Conservation (phyloP, 2,329 filamentous ascomycete species). For the Colletotrichum magnum region DNA sequence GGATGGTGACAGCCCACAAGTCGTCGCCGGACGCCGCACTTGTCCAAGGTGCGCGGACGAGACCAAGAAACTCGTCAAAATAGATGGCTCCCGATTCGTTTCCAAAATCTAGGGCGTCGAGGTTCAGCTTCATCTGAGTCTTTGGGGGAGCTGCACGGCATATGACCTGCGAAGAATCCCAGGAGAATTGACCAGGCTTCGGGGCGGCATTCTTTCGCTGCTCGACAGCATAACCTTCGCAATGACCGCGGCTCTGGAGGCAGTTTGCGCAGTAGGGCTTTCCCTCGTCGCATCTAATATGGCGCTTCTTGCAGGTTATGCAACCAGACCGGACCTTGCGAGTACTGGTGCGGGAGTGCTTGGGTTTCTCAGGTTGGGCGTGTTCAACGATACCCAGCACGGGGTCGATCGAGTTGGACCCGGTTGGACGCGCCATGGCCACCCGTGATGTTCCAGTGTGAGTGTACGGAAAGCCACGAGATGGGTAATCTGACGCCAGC, state of each 20-base stretch:
- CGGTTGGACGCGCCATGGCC: not conserved
- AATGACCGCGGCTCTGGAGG: conserved; percentile 33
- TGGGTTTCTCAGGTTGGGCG: conserved; percentile 15
- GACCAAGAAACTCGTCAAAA: conserved; percentile 50
- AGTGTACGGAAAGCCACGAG: no score
- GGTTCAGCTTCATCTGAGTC: conserved; percentile 39
- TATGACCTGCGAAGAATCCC: conserved; percentile 44
- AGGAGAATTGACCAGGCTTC: conserved; percentile 41
- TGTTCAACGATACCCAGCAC: not conserved
- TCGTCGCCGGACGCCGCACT: conserved; percentile 43
- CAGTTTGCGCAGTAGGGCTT: conserved; percentile 42
- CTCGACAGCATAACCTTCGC: conserved; percentile 38
- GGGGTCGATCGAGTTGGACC: no score
- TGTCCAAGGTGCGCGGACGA: conserved; percentile 49
- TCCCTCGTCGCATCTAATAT: conserved; percentile 42
- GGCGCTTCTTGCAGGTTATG: conserved; percentile 42
- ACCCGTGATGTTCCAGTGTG: not conserved
- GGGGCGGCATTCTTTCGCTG: conserved; percentile 38
- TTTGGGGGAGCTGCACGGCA: conserved; percentile 15
- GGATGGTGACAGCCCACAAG: conserved; percentile 49
- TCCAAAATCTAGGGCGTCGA: conserved; percentile 40
- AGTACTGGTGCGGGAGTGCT: conserved; percentile 38
- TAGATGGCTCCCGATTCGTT: conserved; percentile 42
- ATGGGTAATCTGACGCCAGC: no score
- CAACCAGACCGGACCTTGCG: conserved; percentile 42